A percentile compares a stretch with the other conserved stretches of the same genome.
Conservation (phyloP, 169 alveolate species). For the Cryptosporidium ryanae region DNA sequence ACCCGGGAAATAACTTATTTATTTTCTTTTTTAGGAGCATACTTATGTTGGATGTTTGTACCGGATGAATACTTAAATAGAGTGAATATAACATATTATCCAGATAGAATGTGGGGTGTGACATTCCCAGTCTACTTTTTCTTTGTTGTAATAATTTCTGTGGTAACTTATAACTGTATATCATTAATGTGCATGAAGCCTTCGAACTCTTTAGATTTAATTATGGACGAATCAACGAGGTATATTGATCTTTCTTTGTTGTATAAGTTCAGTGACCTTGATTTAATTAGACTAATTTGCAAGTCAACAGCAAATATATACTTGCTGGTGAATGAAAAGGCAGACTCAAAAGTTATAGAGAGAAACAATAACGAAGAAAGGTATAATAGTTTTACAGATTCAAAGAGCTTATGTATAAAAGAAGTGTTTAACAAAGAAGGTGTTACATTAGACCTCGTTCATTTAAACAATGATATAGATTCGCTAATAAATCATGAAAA, state of each 20-base stretch:
- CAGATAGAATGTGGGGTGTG: slow-evolving; percentile 73
- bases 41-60: slow-evolving; percentile 63
- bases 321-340: slow-evolving; percentile 20
- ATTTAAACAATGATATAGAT: slow-evolving; percentile 47
- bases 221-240: slow-evolving; percentile 66
- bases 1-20: background rate
- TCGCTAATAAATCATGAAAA: slow-evolving; percentile 5
- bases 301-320: slow-evolving; percentile 23
- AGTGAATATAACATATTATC: slow-evolving; percentile 56
- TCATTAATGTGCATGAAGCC: slow-evolving; percentile 41
- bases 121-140: slow-evolving; percentile 49
- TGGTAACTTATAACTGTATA: slow-evolving; percentile 32
- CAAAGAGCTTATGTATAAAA: slow-evolving; percentile 23
- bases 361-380: slow-evolving; percentile 26
- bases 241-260: slow-evolving; percentile 27
- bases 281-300: slow-evolving; percentile 26
- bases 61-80: slow-evolving; percentile 57
- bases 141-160: slow-evolving; percentile 22
- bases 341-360: slow-evolving; percentile 29
- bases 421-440: slow-evolving; percentile 33
- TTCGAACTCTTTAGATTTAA: slow-evolving; percentile 34
- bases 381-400: slow-evolving; percentile 5
- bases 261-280: slow-evolving; percentile 21
- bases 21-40: slow-evolving; percentile 1
- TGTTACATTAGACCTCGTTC: slow-evolving; percentile 29